Percentiles rank a stretch among this genome's conserved stretches.
These are phyloP conservation scores for Leccinum fallax DNA, from an alignment of 1,284 basidiomycete species.

Conservation along the genomic window DNA sequence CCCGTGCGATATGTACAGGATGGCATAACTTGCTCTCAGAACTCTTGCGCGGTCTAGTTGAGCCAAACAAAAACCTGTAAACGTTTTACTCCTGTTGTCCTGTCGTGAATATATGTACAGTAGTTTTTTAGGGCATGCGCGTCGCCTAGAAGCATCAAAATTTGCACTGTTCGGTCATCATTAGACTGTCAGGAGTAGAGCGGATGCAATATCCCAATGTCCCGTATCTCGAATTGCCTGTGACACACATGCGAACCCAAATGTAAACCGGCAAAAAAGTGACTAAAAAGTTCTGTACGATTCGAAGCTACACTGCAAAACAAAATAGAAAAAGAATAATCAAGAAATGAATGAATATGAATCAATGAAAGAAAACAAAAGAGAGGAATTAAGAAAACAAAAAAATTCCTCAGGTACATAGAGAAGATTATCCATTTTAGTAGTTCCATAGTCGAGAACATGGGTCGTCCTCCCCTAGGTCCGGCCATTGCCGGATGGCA, in stretches of 20 bases:
- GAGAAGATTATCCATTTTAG: slow-evolving; percentile 34
- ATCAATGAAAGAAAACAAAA: background rate
- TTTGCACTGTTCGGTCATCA: background rate
- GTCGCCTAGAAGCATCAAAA: background rate
- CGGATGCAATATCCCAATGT: slow-evolving; percentile 1
- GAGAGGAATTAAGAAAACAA: background rate
- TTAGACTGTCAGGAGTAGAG: background rate
- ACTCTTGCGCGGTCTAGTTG: background rate
- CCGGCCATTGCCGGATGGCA: slow-evolving; percentile 7
- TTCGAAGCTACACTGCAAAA: slow-evolving; percentile 27
- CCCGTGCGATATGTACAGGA: background rate
- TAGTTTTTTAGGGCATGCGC: background rate
- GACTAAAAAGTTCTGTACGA: slow-evolving; percentile 31
- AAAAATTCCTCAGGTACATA: slow-evolving; percentile 25
- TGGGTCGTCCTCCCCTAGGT: slow-evolving; percentile 6
- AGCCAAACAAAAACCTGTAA: background rate
- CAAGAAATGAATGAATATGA: slow-evolving; percentile 14
- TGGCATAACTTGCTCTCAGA: background rate
- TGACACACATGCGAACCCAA: slow-evolving; percentile 11
- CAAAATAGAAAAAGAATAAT: slow-evolving; percentile 39
- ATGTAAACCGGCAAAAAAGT: slow-evolving; percentile 9
- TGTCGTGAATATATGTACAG: background rate
- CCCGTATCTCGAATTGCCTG: slow-evolving; percentile 9
- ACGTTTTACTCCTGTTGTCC: background rate
- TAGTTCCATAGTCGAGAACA: slow-evolving; percentile 28